A percentile compares a stretch with the other conserved stretches of the same genome.
Evolutionary conservation across 176 grass and related monocot genomes (phyloP).

Genomic region (Rhynchospora breviuscula): DNA sequence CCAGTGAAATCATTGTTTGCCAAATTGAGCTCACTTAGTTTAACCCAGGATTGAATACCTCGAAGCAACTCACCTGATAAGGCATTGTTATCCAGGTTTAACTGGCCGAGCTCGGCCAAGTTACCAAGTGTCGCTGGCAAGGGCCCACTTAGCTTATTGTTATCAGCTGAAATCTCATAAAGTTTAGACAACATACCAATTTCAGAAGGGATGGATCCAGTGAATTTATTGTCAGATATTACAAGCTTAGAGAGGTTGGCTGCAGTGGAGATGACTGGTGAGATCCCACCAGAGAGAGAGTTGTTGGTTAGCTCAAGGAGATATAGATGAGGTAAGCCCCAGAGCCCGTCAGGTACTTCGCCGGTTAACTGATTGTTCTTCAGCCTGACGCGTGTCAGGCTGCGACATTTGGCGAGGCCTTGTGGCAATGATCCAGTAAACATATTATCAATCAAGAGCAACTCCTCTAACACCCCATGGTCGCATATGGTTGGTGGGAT

Average conservation of each 20-base stretch:
- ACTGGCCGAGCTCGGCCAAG: slow-evolving; percentile 54
- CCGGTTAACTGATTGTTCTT: slow-evolving; percentile 51
- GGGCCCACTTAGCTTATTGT: slow-evolving; percentile 61
- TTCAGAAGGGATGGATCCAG: slow-evolving; percentile 61
- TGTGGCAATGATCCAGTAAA: slow-evolving; percentile 46
- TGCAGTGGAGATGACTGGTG: slow-evolving; percentile 55
- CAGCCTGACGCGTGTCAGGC: slow-evolving; percentile 59
- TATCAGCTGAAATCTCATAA: slow-evolving; percentile 62
- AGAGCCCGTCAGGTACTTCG: slow-evolving; percentile 50
- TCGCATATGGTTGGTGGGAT: slow-evolving; percentile 74
- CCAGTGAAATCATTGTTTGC: slow-evolving; percentile 52
- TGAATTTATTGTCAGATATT: slow-evolving; percentile 54
- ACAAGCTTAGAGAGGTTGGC: slow-evolving; percentile 74
- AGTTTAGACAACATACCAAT: slow-evolving; percentile 54
- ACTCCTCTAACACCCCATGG: slow-evolving; percentile 67
- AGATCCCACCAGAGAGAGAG: slow-evolving; percentile 53
- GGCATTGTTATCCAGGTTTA: slow-evolving; percentile 64
- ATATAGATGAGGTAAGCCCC: slow-evolving; percentile 75
- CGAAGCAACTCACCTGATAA: slow-evolving; percentile 64
- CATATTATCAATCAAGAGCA: slow-evolving; percentile 60
- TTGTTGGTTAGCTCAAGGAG: slow-evolving; percentile 72
- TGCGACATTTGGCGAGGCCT: slow-evolving; percentile 60
- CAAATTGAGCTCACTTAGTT: slow-evolving; percentile 76
- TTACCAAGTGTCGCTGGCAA: slow-evolving; percentile 48
- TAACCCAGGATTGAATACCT: slow-evolving; percentile 57